Conservation (phyloP, 805 yeast species). For the Candida ponderosae region DNA sequence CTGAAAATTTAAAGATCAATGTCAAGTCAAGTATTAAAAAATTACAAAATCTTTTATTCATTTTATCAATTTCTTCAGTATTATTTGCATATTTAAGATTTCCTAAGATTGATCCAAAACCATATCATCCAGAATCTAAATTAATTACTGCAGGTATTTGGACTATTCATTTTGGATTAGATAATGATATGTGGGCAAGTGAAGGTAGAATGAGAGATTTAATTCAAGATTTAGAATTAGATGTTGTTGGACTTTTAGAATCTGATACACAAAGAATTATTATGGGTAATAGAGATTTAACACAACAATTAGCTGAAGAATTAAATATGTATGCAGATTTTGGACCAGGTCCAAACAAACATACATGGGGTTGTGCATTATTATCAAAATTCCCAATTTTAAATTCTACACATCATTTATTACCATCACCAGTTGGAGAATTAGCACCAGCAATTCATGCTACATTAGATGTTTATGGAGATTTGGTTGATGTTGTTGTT, state of each 20-base stretch:
- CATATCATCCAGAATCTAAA: constrained; percentile 60
- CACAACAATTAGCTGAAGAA: constrained; percentile 87
- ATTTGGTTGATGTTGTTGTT: constrained; percentile 82
- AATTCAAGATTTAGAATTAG: constrained; percentile 79
- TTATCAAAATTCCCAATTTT: constrained; percentile 91
- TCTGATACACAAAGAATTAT: constrained; percentile 89
- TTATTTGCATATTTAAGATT: constrained; percentile 49
- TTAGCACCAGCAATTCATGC: constrained; percentile 98
- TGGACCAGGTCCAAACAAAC: constrained; percentile 97
- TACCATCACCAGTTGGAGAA: constrained; percentile 97
- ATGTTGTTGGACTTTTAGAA: constrained; percentile 85
- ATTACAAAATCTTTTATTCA: constrained; percentile 18
- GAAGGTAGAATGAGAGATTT: constrained; percentile 85
- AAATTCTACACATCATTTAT: constrained; percentile 80
- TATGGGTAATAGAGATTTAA: constrained; percentile 92
- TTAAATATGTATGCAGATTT: constrained; percentile 91
- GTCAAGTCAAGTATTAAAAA: constrained; percentile 7
- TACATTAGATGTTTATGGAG: constrained; percentile 85
- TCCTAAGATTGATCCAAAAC: constrained; percentile 53
- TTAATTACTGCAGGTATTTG: constrained; percentile 92
- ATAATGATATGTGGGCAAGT: constrained; percentile 96
- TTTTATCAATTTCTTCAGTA: constrained; percentile 38
- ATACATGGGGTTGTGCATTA: constrained; percentile 96
- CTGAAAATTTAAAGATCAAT: constrained; percentile 1
- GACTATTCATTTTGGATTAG: constrained; percentile 97